Base-by-base conservation (phyloP, 352 stramenopile genomes). In the Phytophthora tentaculata region DNA sequence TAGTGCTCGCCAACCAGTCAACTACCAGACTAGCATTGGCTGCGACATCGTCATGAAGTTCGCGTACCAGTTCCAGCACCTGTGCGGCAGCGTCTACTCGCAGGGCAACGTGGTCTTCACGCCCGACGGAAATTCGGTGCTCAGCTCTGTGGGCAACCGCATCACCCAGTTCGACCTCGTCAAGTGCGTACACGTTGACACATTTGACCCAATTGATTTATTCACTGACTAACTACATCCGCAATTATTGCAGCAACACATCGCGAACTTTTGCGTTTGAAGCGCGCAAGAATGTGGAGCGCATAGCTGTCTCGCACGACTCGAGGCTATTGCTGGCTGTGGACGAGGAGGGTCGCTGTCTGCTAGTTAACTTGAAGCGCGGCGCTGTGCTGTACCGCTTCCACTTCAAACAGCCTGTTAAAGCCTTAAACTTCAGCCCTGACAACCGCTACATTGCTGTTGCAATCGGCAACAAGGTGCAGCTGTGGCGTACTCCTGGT, bases 151-250 rank as follows among this genome's bases (percentile, higher is more conserved):
- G 35, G 91, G 95, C 51, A 98, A 98, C 78, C 91, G 95, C 67
- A 96, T 98, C 72, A 97, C 91, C 23, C 86, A 97, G 66, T 98
- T 98, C 70, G 94, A 98, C 66, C 82, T 98, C 74, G 88, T 95
- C 79, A 93, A 96, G 90, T 97, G 57, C 75, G 85, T 89, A 9
- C 24, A 45, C 24, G 49, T 35, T 48, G 37, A 52, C 5, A 53
- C 37, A 53, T 44, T 53, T 14, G 13, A 32, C 28, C 28, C 28
- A 43, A 41, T 47, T 44, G 17, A 26, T 19, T 1, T 8, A 29
- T 23, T 35, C 26, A 19, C 13, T 51, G 10, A 48, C 37, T 64
- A 62, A 71, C 14, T n/a, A n/a, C n/a, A n/a, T n/a, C 24, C 22
- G 60, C 26, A 22, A 62, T 61, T 48, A 45, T 35, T 73, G 16